phyloP scores from a whole-genome alignment of 495 filamentous ascomycete species.

The Corynascus novoguineensis region DNA sequence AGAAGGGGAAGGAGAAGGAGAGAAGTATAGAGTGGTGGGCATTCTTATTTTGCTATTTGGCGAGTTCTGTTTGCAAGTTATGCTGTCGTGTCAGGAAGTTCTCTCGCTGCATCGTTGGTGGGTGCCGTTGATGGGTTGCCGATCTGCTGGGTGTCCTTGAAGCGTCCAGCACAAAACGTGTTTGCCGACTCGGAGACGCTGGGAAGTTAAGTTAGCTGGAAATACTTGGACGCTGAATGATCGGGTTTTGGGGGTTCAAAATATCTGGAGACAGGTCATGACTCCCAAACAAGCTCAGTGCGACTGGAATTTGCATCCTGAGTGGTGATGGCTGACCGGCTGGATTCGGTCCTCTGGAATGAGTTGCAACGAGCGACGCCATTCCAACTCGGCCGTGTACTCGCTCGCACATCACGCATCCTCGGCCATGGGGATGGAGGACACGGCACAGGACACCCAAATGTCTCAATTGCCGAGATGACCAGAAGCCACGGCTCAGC shows the following conservation, averaged over 20 bases:
- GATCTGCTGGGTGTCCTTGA: not conserved
- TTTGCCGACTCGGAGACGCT: not conserved
- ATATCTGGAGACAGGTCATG: conserved; percentile 4
- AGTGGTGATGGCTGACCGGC: not conserved
- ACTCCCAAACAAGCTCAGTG: not conserved
- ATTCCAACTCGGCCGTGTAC: conserved; percentile 7
- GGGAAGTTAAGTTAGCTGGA: not conserved
- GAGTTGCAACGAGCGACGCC: conserved; percentile 6
- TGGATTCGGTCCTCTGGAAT: conserved; percentile 2
- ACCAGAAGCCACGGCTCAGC: not conserved
- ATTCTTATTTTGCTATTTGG: not conserved
- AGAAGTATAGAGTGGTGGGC: not conserved
- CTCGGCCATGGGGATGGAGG: not conserved
- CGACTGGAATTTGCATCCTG: conserved; percentile 3
- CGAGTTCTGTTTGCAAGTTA: not conserved
- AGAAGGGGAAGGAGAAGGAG: no score
- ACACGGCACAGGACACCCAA: not conserved
- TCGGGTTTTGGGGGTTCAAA: not conserved
- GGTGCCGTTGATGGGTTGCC: not conserved
- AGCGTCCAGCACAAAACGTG: not conserved
- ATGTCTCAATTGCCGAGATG: conserved; percentile 8
- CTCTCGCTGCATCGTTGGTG: not conserved
- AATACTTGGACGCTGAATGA: not conserved
- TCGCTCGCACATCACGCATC: no score
- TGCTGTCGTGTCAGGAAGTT: not conserved